Base-by-base conservation (phyloP, 148 eudicot species). In the Talinum fruticosum region DNA sequence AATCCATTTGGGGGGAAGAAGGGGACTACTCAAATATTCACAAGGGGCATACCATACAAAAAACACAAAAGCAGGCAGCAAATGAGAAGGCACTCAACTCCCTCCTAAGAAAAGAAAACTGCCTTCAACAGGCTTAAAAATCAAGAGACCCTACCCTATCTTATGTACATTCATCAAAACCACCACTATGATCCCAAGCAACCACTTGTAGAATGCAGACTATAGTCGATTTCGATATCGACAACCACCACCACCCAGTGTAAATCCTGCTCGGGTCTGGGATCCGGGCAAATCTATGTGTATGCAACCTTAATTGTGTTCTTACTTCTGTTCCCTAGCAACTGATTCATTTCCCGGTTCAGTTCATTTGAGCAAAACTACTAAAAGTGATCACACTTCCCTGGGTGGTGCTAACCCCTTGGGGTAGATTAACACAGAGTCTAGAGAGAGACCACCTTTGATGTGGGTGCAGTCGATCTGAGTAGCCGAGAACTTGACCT, bases 381-480 rank as follows among this genome's bases (percentile, higher is more conserved):
- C 64, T n/a, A 62, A 57, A 79, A 28, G 28, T 47, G 26, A 75
- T 69, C 81, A 79, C 41, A 35, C 74, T 30, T 76, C 82, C 74
- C 78, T 84, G 30, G 16, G 66, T 28, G 83, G 66, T 62, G 83
- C 87, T 81, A 89, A 72, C 24, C 70, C 78, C 82, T 76, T 80
- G 38, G 97, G 98, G 66, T 87, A 85, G 54, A 94, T 84, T 62
- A 92, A 68, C 72, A 94, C 97, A 57, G 91, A 90, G 74, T 94
- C 97, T 38, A 94, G 80, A 70, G 93, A 89, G 1, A 94, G 83
- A 49, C 96, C 98, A 57, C 98, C 97, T 87, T 94, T 90, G 0
- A 82, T 90, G 64, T 94, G 96, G 24, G 98, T 92, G 81, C 98
- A 94, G 80, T 92, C 98, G 47, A 92, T 94, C 81, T 94, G 98